A percentile compares a stretch with the other conserved stretches of the same genome.
phyloP scores from a whole-genome alignment of 176 grass and related monocot species.

The Eleusine indica region DNA sequence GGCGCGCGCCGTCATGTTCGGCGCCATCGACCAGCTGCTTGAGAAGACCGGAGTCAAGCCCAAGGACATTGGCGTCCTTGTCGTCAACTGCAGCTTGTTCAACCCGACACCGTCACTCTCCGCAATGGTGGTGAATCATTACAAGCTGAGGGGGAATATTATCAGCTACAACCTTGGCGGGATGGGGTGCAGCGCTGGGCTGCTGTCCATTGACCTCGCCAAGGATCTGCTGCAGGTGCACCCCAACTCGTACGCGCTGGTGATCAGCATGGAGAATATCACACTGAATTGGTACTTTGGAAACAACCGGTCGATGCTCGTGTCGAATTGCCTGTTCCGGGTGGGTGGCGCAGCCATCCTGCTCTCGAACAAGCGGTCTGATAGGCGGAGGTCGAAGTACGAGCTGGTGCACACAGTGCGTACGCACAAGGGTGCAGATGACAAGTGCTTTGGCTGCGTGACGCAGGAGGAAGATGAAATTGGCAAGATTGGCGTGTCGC shows the following conservation, averaged over 20 bases:
- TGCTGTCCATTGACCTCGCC: constrained; percentile 84
- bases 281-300: constrained; percentile 96
- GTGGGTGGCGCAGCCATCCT: constrained; percentile 91
- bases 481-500: constrained; percentile 79
- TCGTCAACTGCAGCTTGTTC: constrained; percentile 97
- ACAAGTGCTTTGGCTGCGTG: constrained; percentile 84
- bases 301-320: constrained; percentile 83
- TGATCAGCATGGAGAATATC: constrained; percentile 97
- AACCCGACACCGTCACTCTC: constrained; percentile 95
- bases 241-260: constrained; percentile 65
- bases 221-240: constrained; percentile 88
- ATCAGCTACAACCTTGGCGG: constrained; percentile 86
- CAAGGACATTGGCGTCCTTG: constrained; percentile 88
- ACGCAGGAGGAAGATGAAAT: constrained; percentile 75
- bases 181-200: constrained; percentile 91
- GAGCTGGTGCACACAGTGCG: constrained; percentile 89
- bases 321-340: constrained; percentile 93
- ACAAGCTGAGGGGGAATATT: constrained; percentile 87
- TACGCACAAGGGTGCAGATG: constrained; percentile 88
- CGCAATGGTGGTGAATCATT: constrained; percentile 96
- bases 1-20: constrained; percentile 79
- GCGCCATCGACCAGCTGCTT: constrained; percentile 88
- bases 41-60: constrained; percentile 69
- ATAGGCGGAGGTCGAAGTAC: constrained; percentile 78
- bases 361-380: constrained; percentile 62